phyloP scores from a whole-genome alignment of 2,329 filamentous ascomycete species.

The Curvularia eragrostidis region DNA sequence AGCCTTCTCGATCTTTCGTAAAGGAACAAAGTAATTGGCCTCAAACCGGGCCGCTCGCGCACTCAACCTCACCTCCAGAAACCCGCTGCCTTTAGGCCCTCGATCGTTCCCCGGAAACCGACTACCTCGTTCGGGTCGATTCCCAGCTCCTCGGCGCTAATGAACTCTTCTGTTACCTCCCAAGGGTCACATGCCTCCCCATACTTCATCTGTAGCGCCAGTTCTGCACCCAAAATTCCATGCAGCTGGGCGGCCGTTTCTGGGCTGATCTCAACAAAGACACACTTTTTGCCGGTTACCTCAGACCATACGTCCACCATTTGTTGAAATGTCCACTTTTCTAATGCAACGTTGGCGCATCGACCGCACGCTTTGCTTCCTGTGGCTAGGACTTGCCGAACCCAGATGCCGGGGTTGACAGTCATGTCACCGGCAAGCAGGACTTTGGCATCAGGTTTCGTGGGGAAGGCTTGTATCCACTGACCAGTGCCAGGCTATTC shows the following conservation, averaged over 20 bases:
- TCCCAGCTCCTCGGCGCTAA: slow-evolving; percentile 33
- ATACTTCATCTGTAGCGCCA: slow-evolving; percentile 36
- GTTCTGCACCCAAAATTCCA: slow-evolving; percentile 33
- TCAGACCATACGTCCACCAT: slow-evolving; percentile 37
- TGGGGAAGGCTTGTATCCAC: slow-evolving; percentile 35
- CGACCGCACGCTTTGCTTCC: slow-evolving; percentile 29
- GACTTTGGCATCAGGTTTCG: slow-evolving; percentile 31
- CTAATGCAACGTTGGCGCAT: slow-evolving; percentile 36
- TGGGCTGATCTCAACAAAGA: slow-evolving; percentile 31
- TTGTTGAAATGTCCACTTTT: slow-evolving; percentile 35
- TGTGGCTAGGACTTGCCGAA: slow-evolving; percentile 33
- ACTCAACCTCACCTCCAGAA: slow-evolving; percentile 7
- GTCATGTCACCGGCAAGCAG: slow-evolving; percentile 39
- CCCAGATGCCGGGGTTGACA: slow-evolving; percentile 39
- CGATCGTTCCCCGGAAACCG: slow-evolving; percentile 31
- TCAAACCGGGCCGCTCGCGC: not conserved
- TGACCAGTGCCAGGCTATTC: slow-evolving; percentile 25
- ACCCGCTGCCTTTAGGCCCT: slow-evolving; percentile 13
- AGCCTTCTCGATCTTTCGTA: not conserved
- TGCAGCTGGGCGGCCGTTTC: slow-evolving; percentile 23
- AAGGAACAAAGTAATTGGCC: not conserved
- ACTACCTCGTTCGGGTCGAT: slow-evolving; percentile 36
- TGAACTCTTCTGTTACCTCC: slow-evolving; percentile 30
- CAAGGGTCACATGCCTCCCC: slow-evolving; percentile 38
- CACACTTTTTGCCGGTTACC: slow-evolving; percentile 36